Evolutionary conservation across 2,329 filamentous ascomycete genomes (phyloP).

Genomic region (Pezicula neosporulosa): DNA sequence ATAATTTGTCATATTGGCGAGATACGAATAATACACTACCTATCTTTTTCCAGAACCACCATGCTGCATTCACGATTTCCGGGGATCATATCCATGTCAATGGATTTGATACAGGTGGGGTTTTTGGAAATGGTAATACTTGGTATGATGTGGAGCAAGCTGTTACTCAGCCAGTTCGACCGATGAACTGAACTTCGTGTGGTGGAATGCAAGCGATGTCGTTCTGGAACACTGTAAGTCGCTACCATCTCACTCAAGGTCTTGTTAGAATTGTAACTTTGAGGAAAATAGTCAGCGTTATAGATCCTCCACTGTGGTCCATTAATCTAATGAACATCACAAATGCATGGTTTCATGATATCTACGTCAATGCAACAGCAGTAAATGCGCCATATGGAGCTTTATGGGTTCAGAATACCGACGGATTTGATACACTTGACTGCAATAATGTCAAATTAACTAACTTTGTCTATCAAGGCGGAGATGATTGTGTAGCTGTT

Average conservation of each 20-base stretch:
- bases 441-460: constrained; percentile 40
- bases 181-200: constrained; percentile 53
- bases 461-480: constrained; percentile 49
- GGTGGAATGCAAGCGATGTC: constrained; percentile 51
- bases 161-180: constrained; percentile 41
- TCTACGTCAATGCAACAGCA: constrained; percentile 45
- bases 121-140: neutral
- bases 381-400: constrained; percentile 40
- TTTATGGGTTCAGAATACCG: constrained; percentile 53
- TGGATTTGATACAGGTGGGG: too few species aligned
- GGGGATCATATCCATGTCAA: too few species aligned
- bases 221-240: constrained; percentile 37
- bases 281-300: constrained; percentile 33
- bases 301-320: constrained; percentile 45
- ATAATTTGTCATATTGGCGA: too few species aligned
- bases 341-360: constrained; percentile 44
- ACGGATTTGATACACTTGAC: constrained; percentile 26
- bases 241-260: too few species aligned
- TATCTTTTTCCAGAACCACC: too few species aligned
- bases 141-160: constrained; percentile 47
- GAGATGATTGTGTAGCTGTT: constrained; percentile 51
- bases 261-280: too few species aligned
- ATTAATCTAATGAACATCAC: constrained; percentile 54
- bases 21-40: too few species aligned
- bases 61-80: too few species aligned